phyloP scores from a whole-genome alignment of 805 yeast genomes.

The Suhomyces kilbournensis region DNA sequence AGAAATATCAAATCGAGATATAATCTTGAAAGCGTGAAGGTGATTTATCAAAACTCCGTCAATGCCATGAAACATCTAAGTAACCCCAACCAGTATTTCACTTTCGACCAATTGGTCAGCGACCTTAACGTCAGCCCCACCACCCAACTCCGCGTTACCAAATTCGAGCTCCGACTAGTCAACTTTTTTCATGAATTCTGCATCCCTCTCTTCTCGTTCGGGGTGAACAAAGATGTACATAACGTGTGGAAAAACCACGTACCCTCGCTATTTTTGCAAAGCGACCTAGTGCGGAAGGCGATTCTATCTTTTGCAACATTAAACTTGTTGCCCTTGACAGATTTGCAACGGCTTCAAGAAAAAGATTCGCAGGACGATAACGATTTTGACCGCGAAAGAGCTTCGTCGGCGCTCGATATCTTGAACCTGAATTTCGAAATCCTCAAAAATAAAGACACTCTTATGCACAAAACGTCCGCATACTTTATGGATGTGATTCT shows the following conservation, averaged over 20 bases:
- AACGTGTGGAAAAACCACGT: slow-evolving; percentile 24
- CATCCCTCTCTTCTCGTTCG: slow-evolving; percentile 24
- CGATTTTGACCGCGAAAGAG: neutral
- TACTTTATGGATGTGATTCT: slow-evolving; percentile 21
- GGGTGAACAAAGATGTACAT: slow-evolving; percentile 18
- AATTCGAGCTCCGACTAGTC: slow-evolving; percentile 23
- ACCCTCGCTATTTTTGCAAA: slow-evolving; percentile 22
- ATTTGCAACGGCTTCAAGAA: slow-evolving; percentile 10
- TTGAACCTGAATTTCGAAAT: neutral
- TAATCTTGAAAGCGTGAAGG: neutral
- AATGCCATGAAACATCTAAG: too few relatives aligned
- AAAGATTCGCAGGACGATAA: slow-evolving; percentile 2
- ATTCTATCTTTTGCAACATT: slow-evolving; percentile 24
- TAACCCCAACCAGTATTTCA: neutral
- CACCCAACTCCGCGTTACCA: slow-evolving; percentile 18
- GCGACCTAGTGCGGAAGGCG: slow-evolving; percentile 25
- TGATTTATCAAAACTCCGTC: neutral
- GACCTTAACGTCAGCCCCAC: slow-evolving; percentile 12
- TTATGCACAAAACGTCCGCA: slow-evolving; percentile 18
- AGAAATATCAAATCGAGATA: neutral
- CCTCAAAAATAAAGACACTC: slow-evolving; percentile 6
- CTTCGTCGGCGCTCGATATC: neutral
- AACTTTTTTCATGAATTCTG: slow-evolving; percentile 29
- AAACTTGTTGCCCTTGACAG: slow-evolving; percentile 23
- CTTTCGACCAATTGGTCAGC: slow-evolving; percentile 2